Percentiles rank a stretch among this genome's conserved stretches.
Conservation (phyloP, 495 filamentous ascomycete species). For the Sabuloglossum arenarium region DNA sequence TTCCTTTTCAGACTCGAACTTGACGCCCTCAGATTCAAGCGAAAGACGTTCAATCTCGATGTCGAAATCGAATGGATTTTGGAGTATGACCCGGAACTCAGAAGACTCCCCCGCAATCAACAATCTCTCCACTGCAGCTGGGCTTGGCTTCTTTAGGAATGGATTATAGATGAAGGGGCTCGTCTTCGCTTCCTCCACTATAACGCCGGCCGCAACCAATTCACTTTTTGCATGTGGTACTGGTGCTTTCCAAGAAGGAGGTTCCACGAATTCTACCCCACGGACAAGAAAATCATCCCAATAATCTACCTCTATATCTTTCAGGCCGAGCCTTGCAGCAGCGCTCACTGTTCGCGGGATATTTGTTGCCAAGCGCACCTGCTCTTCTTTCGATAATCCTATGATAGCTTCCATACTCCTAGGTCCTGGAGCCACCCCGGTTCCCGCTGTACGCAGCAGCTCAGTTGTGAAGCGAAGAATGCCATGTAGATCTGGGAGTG, state of each 20-base stretch:
- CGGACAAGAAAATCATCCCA: constrained; percentile 93
- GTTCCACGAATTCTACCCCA: constrained; percentile 45
- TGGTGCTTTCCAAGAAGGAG: constrained; percentile 31
- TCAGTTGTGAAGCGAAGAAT: constrained; percentile 72
- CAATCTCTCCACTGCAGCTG: constrained; percentile 32
- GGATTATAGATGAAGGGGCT: constrained; percentile 90
- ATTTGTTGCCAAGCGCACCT: constrained; percentile 57
- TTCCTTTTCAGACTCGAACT: constrained; percentile 43
- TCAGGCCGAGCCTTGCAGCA: constrained; percentile 48
- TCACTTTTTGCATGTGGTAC: constrained; percentile 51
- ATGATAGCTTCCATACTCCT: constrained; percentile 37
- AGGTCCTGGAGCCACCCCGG: constrained; percentile 51
- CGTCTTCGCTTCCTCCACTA: constrained; percentile 29
- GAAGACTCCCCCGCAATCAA: constrained; percentile 59
- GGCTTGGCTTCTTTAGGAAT: constrained; percentile 46
- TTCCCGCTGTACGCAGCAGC: constrained; percentile 60
- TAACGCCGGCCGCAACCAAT: constrained; percentile 37
- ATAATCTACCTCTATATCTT: constrained; percentile 55
- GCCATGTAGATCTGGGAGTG: constrained; percentile 75
- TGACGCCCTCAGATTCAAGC: constrained; percentile 48
- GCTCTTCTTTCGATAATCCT: constrained; percentile 57
- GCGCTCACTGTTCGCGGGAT: constrained; percentile 65
- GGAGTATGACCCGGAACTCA: constrained; percentile 58
- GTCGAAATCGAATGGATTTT: constrained; percentile 89
- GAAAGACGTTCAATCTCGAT: constrained; percentile 64